Evolutionary conservation across 2,329 filamentous ascomycete genomes (phyloP), one percentile per base, ranked within the genome.

Genomic region (Fusarium sp.): DNA sequence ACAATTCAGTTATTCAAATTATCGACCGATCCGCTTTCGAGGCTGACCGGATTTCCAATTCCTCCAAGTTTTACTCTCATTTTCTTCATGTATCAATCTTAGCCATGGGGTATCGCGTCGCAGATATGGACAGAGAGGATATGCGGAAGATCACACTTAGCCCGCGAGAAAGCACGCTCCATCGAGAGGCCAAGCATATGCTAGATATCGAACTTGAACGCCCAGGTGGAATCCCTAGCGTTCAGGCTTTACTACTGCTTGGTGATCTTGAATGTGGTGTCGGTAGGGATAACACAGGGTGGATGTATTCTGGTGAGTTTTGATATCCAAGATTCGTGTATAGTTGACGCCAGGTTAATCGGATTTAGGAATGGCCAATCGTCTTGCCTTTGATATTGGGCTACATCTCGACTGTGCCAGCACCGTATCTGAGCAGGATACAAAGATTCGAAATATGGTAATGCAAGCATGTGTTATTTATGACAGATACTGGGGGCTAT

Each of bases 401-500:
- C 78, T 87, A 7, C 84, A 87, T 57, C 79, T 86, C 8, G 81
- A 84, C 71, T 81, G 80, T 46, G 75, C 79, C 34, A 75, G 76
- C 29, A 82, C 80, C 6, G 79, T 86, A 32, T 77, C 81, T 7
- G 82, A 85, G 24, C 78, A 80, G 16, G 86, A 87, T 63, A 78
- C 81, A 6, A 79, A 82, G 34, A 83, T 85, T 51, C 79, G 85
- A 7, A 84, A 84, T 49, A 85, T 85, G 81, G 83, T 81, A 14
- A 82, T 87, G 72, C 80, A 82, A 66, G 84, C 85, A 3, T 86
- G 83, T 60, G 81, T 86, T 9, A 82, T 86, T 62, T 85, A 85
- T 61, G 85, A 87, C 77, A 83, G 84, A 72, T 85, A 86, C 67
- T 87, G 85, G 85, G 83, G 85, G 1, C 76, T 87, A n/a, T 85